Percentiles rank a stretch among this genome's conserved stretches.
Conservation (phyloP, 805 yeast species). For the Cyberlindnera suaveolens region DNA sequence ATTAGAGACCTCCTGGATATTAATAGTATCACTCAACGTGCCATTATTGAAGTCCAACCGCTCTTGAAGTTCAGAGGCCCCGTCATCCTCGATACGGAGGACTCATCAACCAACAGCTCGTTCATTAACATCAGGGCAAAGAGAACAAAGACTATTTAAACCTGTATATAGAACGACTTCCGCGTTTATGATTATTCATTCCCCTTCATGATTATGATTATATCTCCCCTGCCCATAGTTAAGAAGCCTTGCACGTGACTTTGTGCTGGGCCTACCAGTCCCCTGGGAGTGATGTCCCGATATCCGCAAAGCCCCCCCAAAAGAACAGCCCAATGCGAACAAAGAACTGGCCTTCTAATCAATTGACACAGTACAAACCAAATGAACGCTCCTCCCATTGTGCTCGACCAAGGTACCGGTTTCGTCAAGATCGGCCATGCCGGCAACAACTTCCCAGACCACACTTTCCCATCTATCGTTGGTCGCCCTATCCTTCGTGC, state of each 20-base stretch:
- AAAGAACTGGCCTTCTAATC: constrained; percentile 4
- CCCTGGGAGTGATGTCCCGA: background rate
- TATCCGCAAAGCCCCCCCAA: background rate
- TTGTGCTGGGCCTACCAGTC: background rate
- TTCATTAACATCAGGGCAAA: constrained; percentile 18
- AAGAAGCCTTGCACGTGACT: background rate
- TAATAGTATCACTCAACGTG: background rate
- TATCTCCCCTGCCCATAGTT: background rate
- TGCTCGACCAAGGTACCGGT: constrained; percentile 98
- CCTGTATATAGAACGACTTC: background rate
- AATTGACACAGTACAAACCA: constrained; percentile 1
- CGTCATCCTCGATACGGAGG: constrained; percentile 10
- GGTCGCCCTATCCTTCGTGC: constrained; percentile 97
- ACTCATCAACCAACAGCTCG: constrained; percentile 4
- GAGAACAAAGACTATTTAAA: constrained; percentile 2
- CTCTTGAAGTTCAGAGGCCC: constrained; percentile 11
- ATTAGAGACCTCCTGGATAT: constrained; percentile 5
- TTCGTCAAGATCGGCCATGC: constrained; percentile 96
- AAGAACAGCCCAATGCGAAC: background rate
- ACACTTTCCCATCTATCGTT: constrained; percentile 93
- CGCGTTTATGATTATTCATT: background rate
- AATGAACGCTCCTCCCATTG: constrained; percentile 33
- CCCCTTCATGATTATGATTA: background rate
- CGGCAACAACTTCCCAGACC: constrained; percentile 95
- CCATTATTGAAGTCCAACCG: constrained; percentile 9